Evolutionary conservation across 2,329 filamentous ascomycete genomes (phyloP).

Genomic region (Leptographium wingfieldii): DNA sequence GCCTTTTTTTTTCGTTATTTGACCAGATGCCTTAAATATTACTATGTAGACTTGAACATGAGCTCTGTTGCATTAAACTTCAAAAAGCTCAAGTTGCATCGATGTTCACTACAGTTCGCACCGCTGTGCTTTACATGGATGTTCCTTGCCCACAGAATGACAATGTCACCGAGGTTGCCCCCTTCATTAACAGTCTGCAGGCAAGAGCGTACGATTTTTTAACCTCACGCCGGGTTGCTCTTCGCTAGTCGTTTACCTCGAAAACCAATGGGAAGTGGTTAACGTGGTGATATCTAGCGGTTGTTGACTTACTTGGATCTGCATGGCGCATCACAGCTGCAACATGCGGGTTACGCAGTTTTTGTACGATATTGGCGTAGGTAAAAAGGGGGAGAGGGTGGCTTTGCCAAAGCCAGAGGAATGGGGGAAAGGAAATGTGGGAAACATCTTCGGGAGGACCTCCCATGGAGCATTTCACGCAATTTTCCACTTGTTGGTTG

Average conservation of each 20-base stretch:
- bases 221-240: conserved; percentile 44
- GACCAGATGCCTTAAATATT: conserved; percentile 1
- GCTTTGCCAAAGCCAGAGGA: too few relatives aligned
- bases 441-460: conserved; percentile 53
- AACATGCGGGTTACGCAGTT: background rate
- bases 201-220: conserved; percentile 48
- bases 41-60: conserved; percentile 7
- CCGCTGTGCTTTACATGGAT: conserved; percentile 22
- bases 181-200: conserved; percentile 67
- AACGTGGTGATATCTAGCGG: conserved; percentile 86
- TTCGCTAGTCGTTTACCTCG: conserved; percentile 94
- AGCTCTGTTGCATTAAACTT: conserved; percentile 49
- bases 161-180: conserved; percentile 45
- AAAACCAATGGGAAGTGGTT: conserved; percentile 59
- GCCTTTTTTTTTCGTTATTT: conserved; percentile 5
- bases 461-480: conserved; percentile 66
- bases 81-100: background rate
- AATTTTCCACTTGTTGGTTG: conserved; percentile 9
- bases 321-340: background rate
- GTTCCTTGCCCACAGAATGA: conserved; percentile 82
- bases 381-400: background rate
- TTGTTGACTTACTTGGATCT: conserved; percentile 5
- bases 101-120: background rate
- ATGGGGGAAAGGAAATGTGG: background rate
- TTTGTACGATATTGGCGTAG: background rate